These are phyloP conservation scores for Nicotiana paniculata DNA, from an alignment of 257 asterid genomes.

Conservation along the genomic window DNA sequence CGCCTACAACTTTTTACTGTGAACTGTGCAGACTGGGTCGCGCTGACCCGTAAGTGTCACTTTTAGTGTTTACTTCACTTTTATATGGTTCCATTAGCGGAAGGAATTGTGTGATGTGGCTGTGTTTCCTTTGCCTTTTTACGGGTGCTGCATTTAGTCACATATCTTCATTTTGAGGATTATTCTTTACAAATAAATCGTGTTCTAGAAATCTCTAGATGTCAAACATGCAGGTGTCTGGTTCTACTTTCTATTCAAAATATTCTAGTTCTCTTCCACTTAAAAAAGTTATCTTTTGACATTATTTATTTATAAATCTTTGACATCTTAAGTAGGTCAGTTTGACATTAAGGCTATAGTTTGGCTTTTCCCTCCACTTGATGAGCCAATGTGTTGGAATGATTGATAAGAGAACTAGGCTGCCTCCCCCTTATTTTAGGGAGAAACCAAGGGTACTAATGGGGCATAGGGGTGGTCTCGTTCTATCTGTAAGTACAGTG, in stretches of 20 bases:
- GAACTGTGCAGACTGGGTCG: conserved; percentile 82
- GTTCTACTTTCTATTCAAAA: neutral
- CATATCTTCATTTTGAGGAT: neutral
- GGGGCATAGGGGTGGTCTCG: neutral
- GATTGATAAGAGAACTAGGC: neutral
- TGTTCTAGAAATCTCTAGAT: neutral
- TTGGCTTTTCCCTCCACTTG: neutral
- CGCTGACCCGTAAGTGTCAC: conserved; percentile 93
- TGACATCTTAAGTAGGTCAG: neutral
- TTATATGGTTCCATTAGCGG: neutral
- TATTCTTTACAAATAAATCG: neutral
- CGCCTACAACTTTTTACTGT: conserved; percentile 79
- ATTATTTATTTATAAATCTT: neutral
- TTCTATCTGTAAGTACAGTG: neutral
- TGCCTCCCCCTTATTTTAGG: neutral
- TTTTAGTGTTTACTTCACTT: neutral
- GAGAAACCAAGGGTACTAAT: neutral
- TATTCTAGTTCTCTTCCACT: neutral
- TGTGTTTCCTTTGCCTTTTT: neutral
- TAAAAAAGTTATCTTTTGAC: neutral
- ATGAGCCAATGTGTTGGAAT: neutral
- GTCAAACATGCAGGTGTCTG: neutral
- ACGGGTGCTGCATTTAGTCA: neutral
- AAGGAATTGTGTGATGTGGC: neutral
- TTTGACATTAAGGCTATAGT: neutral